A percentile compares a stretch with the other conserved stretches of the same genome.
Evolutionary conservation across 2,329 filamentous ascomycete genomes (phyloP).

Genomic region (Teratosphaeria pseudoeucalypti): DNA sequence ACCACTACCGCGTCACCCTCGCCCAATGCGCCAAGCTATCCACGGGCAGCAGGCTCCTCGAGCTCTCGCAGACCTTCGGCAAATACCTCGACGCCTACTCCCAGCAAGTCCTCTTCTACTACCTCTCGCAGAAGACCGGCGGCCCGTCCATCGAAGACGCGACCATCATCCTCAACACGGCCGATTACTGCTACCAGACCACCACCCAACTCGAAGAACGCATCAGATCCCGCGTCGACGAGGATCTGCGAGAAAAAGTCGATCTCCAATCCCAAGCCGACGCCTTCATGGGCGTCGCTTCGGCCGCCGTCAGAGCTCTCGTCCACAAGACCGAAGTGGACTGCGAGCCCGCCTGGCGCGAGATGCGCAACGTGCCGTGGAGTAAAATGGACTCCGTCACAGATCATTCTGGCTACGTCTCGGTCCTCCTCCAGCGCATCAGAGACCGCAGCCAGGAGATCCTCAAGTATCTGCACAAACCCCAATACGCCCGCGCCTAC

Average conservation of each 20-base stretch:
- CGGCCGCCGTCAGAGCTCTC: conserved; percentile 70
- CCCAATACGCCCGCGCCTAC: conserved; percentile 87
- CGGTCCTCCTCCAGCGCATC: conserved; percentile 64
- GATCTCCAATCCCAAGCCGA: conserved; percentile 91
- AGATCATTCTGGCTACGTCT: conserved; percentile 87
- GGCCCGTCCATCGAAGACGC: conserved; percentile 61
- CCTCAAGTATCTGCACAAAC: conserved; percentile 68
- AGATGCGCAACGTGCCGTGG: conserved; percentile 97
- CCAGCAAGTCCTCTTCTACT: conserved; percentile 76
- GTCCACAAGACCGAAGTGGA: conserved; percentile 74
- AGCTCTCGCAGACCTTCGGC: conserved; percentile 73
- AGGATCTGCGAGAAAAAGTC: conserved; percentile 61
- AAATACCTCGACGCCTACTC: conserved; percentile 95
- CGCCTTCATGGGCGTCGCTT: conserved; percentile 88
- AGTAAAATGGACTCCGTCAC: conserved; percentile 84
- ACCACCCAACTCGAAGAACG: conserved; percentile 90
- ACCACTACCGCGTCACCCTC: conserved; percentile 87
- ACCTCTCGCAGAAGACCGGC: conserved; percentile 50
- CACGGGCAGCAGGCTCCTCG: conserved; percentile 74
- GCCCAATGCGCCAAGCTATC: conserved; percentile 95
- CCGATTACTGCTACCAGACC: conserved; percentile 93
- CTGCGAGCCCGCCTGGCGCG: conserved; percentile 80
- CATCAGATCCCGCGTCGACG: conserved; percentile 81
- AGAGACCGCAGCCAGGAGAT: conserved; percentile 65
- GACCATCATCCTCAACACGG: conserved; percentile 84